Percentiles rank a stretch among this genome's conserved stretches.
These are phyloP conservation scores for Hibiscus tridactylites DNA, from an alignment of 345 rosid species.

Conservation along the genomic window DNA sequence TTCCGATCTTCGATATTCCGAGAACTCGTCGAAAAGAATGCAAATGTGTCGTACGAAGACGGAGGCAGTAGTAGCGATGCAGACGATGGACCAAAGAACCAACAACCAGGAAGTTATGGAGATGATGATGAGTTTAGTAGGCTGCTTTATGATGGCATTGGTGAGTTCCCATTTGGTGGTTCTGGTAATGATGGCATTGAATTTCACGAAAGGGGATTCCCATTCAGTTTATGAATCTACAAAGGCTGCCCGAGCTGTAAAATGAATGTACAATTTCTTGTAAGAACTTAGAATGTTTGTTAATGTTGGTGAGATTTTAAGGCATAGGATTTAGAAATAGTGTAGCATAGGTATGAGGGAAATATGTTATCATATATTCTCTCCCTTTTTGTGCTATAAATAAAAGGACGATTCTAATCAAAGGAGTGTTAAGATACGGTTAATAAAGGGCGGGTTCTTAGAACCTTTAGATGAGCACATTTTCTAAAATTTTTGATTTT, in stretches of 20 bases:
- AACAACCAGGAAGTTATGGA: background rate
- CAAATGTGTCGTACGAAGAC: conserved; percentile 22
- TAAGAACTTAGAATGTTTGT: background rate
- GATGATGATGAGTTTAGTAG: conserved; percentile 34
- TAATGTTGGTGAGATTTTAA: background rate
- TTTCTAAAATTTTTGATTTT: too few species aligned
- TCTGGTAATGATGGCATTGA: conserved; percentile 21
- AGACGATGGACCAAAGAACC: conserved; percentile 7
- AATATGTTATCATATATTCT: too few species aligned
- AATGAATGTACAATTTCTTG: background rate
- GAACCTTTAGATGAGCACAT: too few species aligned
- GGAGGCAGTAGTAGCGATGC: conserved; percentile 20
- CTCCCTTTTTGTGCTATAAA: too few species aligned
- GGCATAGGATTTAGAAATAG: too few species aligned
- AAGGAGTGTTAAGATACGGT: too few species aligned
- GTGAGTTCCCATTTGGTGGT: conserved; percentile 24
- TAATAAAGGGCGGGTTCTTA: too few species aligned
- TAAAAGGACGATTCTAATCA: too few species aligned
- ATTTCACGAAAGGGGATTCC: conserved; percentile 27
- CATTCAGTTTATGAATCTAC: conserved; percentile 26
- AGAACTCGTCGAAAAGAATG: conserved; percentile 46
- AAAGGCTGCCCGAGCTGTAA: background rate
- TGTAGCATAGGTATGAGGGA: too few species aligned
- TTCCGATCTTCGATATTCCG: conserved; percentile 46
- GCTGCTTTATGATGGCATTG: conserved; percentile 27